Base-by-base conservation (phyloP, 2,329 filamentous ascomycete species). In the Aspergillus transmontanensis region DNA sequence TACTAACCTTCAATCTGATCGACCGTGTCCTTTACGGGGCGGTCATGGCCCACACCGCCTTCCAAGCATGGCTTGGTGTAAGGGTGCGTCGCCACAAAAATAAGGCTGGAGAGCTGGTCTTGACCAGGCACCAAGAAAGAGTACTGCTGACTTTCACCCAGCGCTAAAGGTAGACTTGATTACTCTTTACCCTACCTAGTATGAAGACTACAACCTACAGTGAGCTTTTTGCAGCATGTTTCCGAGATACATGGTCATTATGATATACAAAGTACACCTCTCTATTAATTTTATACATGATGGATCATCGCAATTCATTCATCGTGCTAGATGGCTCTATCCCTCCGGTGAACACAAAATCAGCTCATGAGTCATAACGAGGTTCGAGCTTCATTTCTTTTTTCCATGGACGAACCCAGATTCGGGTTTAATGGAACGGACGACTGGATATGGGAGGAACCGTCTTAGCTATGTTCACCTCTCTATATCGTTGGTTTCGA, bases 11-110 rank as follows among this genome's bases (percentile, higher is more conserved):
- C 69, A 69, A 74, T 74, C 69, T 76, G 74, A 76, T 75, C 63
- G 75, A 77, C 75, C 74, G 75, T 77, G 75, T 77, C 75, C 75
- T 77, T 71, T 73, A 73, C 69, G 66, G 63, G 63, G 65, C 53
- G 30, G 50, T 45, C 34, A 23, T 4, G 21, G 12, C 2, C 10
- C 58, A 61, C 66, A 76, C 75, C 75, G 75, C 75, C 73, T 75
- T 39, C 73, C 60, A 6, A 6, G 48, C 57, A 32, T 12, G 36
- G 58, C 23, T 26, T 55, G 16, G 48, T 4, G 9, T 32, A 10
- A 51, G 19, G 48, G 28, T 6, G 14, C 48, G 3, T 48, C 14
- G 48, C 48, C 48, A 51, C 48, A n/a, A 51, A n/a, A 51, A 19
- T 30, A 51, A 51, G 48, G 48, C 48, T 14, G 23, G 6, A 23